Conservation (phyloP, 140 eudicot species). For the Anethum foeniculum region DNA sequence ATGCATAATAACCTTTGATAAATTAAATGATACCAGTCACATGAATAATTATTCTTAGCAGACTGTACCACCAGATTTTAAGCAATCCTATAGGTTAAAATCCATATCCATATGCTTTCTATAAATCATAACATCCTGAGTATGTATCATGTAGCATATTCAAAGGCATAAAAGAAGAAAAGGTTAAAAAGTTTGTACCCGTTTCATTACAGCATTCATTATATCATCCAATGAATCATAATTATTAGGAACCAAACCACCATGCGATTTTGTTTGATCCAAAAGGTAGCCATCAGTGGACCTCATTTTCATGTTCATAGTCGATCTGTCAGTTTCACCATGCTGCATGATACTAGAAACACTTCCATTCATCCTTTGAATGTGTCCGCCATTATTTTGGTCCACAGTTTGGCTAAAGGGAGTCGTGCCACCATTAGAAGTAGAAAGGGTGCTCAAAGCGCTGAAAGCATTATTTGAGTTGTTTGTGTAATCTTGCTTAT, state of each 20-base stretch:
- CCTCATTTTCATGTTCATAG: conserved; percentile 33
- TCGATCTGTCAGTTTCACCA: conserved; percentile 26
- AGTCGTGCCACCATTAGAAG: conserved; percentile 18
- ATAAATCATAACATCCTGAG: not conserved
- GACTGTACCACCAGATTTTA: not conserved
- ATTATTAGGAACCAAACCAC: conserved; percentile 37
- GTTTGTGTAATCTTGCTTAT: conserved; percentile 34
- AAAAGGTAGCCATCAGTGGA: conserved; percentile 35
- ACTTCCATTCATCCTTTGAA: conserved; percentile 21
- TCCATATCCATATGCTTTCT: not conserved
- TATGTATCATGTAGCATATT: not conserved
- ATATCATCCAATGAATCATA: conserved; percentile 70
- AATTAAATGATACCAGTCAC: not conserved
- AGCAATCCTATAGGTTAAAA: not conserved
- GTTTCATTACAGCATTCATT: conserved; percentile 72
- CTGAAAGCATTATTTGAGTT: conserved; percentile 36
- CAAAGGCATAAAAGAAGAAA: not conserved
- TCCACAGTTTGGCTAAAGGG: conserved; percentile 34
- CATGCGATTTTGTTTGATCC: conserved; percentile 40
- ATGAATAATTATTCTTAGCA: not conserved
- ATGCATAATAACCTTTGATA: not conserved
- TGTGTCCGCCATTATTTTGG: conserved; percentile 27
- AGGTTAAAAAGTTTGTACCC: conserved; percentile 39
- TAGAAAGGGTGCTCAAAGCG: conserved; percentile 27
- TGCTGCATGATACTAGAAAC: conserved; percentile 33